Conservation (phyloP, 2,329 filamentous ascomycete genomes). For the Colletotrichum graminicola region DNA sequence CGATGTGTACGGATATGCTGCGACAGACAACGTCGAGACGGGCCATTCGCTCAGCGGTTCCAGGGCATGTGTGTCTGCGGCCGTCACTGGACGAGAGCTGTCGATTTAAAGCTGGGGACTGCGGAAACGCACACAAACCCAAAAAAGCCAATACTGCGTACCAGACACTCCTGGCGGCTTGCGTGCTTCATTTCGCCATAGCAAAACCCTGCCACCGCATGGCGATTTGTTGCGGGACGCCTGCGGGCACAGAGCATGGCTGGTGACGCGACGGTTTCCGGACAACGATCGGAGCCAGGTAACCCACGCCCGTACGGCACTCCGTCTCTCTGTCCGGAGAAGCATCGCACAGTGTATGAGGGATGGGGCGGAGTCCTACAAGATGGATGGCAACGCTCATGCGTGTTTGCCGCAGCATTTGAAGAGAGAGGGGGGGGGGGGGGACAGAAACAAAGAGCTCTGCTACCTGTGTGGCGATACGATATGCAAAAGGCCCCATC, state of each 20-base stretch:
- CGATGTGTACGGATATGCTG: slow-evolving; percentile 32
- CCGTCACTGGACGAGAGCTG: slow-evolving; percentile 38
- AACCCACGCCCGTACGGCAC: slow-evolving; percentile 17
- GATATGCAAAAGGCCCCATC: slow-evolving; percentile 32
- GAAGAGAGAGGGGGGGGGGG: too few species aligned
- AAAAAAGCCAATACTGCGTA: slow-evolving; percentile 8
- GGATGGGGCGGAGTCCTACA: background rate
- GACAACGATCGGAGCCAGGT: slow-evolving; percentile 29
- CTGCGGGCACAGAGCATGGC: slow-evolving; percentile 17
- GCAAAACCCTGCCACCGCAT: slow-evolving; percentile 30
- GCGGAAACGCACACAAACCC: slow-evolving; percentile 29
- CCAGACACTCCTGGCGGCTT: slow-evolving; percentile 41
- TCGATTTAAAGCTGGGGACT: slow-evolving; percentile 29
- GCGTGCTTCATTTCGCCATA: slow-evolving; percentile 40
- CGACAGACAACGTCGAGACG: slow-evolving; percentile 38
- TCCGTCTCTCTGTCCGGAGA: slow-evolving; percentile 25
- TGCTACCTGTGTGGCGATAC: slow-evolving; percentile 24
- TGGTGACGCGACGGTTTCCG: slow-evolving; percentile 29
- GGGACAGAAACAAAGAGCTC: too few species aligned
- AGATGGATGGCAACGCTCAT: background rate
- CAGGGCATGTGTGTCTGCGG: slow-evolving; percentile 22
- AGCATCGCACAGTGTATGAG: slow-evolving; percentile 16
- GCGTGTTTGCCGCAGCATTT: slow-evolving; percentile 5
- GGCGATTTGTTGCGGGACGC: slow-evolving; percentile 31
- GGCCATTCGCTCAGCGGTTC: slow-evolving; percentile 24